phyloP scores from a whole-genome alignment of 805 yeast genomes.

The Starmerella vitae region DNA sequence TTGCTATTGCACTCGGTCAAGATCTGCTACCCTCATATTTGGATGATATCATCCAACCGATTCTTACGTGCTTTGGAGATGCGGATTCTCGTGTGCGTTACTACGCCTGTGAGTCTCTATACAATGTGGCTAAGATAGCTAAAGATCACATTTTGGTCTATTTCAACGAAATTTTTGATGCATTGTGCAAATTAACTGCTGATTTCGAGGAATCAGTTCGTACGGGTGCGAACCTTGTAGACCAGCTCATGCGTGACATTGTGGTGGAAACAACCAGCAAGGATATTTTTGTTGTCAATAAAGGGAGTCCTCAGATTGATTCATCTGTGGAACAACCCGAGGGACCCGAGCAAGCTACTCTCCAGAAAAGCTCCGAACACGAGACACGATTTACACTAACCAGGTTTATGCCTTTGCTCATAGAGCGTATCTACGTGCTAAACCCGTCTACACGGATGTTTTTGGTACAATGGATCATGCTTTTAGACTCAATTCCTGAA shows the following conservation, averaged over 20 bases:
- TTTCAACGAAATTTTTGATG: conserved; percentile 91
- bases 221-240: conserved; percentile 88
- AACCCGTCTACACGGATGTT: conserved; percentile 89
- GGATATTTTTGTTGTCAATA: conserved; percentile 55
- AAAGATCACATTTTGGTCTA: conserved; percentile 84
- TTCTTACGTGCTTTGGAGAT: conserved; percentile 88
- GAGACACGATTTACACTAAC: not conserved
- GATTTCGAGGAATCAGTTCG: conserved; percentile 85
- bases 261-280: conserved; percentile 89
- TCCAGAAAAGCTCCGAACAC: conserved; percentile 1
- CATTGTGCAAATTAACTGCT: conserved; percentile 74
- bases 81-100: conserved; percentile 95
- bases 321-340: conserved; percentile 37
- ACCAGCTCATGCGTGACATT: conserved; percentile 80
- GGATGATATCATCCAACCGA: conserved; percentile 81
- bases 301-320: conserved; percentile 37
- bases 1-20: conserved; percentile 78
- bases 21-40: conserved; percentile 71
- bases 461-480: conserved; percentile 81
- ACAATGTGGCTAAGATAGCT: conserved; percentile 92
- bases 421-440: conserved; percentile 80
- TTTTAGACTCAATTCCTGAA: conserved; percentile 87
- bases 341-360: conserved; percentile 15
- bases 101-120: conserved; percentile 90
- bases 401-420: conserved; percentile 68